These are phyloP conservation scores for Platanthera zijinensis DNA, from an alignment of 106 monocot genomes.

Conservation along the genomic window DNA sequence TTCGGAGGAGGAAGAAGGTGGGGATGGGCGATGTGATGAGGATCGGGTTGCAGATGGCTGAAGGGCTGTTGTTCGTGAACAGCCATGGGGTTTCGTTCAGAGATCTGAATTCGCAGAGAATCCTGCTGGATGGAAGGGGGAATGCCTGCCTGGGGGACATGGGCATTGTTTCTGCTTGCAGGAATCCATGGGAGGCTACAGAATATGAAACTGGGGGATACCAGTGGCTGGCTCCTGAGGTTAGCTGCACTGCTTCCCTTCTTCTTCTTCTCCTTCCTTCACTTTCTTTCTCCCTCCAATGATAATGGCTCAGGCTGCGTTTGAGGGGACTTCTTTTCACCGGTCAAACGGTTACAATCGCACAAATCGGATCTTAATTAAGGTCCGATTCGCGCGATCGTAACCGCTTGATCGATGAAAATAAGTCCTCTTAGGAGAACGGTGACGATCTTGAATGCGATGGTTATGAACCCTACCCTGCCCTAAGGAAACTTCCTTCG, in stretches of 20 bases:
- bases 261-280: no score
- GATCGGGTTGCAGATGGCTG: constrained; percentile 66
- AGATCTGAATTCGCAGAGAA: constrained; percentile 63
- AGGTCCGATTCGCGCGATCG: no score
- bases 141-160: constrained; percentile 87
- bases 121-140: constrained; percentile 64
- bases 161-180: constrained; percentile 61
- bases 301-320: no score
- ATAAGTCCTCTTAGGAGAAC: no score
- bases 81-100: constrained; percentile 56
- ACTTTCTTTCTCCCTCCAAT: no score
- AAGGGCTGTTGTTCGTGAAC: constrained; percentile 83
- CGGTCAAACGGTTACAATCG: no score
- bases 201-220: constrained; percentile 93
- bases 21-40: constrained; percentile 34
- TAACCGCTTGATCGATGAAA: no score
- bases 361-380: no score
- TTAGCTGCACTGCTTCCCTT: constrained; percentile 9
- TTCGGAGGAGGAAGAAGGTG: constrained; percentile 48
- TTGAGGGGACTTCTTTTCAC: no score
- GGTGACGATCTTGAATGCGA: no score
- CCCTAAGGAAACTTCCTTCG: no score
- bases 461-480: no score
- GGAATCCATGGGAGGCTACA: constrained; percentile 52
- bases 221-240: constrained; percentile 95